Evolutionary conservation across 306 rosid species (phyloP), one percentile per base, ranked within the genome.

Genomic region (Cyamopsis tetragonoloba): DNA sequence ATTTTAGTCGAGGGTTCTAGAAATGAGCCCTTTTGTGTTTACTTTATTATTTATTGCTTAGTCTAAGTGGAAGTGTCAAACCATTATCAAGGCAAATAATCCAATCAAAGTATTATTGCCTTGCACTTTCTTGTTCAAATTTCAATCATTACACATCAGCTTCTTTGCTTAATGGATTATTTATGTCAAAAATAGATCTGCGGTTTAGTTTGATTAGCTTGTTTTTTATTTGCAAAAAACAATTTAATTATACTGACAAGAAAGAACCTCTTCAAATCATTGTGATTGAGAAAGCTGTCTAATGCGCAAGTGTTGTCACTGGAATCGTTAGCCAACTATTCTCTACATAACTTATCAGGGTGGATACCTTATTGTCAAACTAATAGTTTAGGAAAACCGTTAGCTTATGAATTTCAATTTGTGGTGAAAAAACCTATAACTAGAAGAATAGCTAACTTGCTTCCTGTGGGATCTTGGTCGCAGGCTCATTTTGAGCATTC

Each of bases 401-500:
- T 32, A 17, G 14, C 41, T 7, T 66, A 60, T 11, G 17, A 27
- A 11, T 58, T 67, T 67, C 17, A 48, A 48, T 59, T 47, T 41
- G 44, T 18, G 39, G 43, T 66, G 14, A n/a, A 49, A 47, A 30
- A 10, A 39, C 26, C 27, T 38, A 7, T 43, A 51, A 53, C n/a
- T 27, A 27, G 54, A 48, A 50, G 49, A 23, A 31, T 49, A 48
- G 7, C 62, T 46, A 47, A 66, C 35, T 43, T 6, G 44, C 13
- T n/a, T 10, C 53, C 4, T 50, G 31, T n/a, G n/a, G n/a, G 18
- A 13, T 35, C 7, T 50, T 62, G 14, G 37, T 37, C 42, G 63
- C 68, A 26, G 68, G 54, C 58, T 57, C 18, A 59, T 62, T 68
- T 68, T 42, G 66, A 51, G 10, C 62, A 34, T 67, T 32, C 72